These are phyloP conservation scores for Clonostachys sp. DNA, from an alignment of 2,329 filamentous ascomycete species.

Conservation along the genomic window DNA sequence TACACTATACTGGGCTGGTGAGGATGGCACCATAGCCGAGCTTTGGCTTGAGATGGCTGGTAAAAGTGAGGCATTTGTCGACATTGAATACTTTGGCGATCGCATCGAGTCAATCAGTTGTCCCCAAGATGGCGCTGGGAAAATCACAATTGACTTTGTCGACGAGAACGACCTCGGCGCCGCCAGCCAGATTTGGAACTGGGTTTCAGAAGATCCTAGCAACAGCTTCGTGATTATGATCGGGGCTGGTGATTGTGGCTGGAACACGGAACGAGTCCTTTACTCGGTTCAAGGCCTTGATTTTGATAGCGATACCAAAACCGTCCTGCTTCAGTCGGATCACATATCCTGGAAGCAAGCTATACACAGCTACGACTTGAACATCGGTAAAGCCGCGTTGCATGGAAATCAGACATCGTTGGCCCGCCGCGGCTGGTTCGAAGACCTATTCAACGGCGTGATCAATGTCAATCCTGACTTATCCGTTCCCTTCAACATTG, in stretches of 20 bases:
- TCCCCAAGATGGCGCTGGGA: background rate
- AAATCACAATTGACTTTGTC: background rate
- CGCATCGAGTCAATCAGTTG: constrained; percentile 1
- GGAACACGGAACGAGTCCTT: constrained; percentile 1
- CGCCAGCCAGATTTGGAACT: constrained; percentile 1
- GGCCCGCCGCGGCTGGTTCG: background rate
- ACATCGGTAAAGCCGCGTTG: background rate
- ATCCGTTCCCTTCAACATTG: background rate
- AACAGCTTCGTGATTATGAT: constrained; percentile 1
- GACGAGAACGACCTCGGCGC: background rate
- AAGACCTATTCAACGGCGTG: background rate
- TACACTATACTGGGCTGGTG: background rate
- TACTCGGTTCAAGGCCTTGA: background rate
- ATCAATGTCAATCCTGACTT: background rate
- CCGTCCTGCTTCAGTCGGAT: background rate
- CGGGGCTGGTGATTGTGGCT: background rate
- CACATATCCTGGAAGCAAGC: background rate
- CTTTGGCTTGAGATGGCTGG: background rate
- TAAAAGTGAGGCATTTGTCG: background rate
- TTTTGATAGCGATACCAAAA: background rate
- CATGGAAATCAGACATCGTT: background rate
- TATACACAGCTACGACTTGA: constrained; percentile 1
- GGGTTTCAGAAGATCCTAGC: background rate
- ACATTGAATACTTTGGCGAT: constrained; percentile 1
- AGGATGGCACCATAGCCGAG: background rate